Percentiles rank a stretch among this genome's conserved stretches.
Conservation (phyloP, 768 basidiomycete species). For the Suillus tomentosus region DNA sequence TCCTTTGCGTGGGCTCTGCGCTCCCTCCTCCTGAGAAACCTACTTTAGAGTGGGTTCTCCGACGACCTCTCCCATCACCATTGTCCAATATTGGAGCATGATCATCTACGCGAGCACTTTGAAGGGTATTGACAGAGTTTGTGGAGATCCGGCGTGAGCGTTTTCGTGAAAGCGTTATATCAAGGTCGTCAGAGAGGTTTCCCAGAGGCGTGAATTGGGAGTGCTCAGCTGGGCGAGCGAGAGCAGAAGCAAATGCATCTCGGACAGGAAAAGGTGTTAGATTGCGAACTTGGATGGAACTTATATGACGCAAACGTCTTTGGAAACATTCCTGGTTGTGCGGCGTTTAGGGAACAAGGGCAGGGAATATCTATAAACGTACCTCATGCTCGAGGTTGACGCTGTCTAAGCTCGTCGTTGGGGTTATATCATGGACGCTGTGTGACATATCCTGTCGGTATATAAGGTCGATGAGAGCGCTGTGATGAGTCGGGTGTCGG, state of each 20-base stretch:
- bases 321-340: constrained; percentile 35
- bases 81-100: constrained; percentile 30
- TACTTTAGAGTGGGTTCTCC: constrained; percentile 48
- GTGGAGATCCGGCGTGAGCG: constrained; percentile 63
- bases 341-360: neutral
- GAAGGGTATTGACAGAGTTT: constrained; percentile 53
- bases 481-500: constrained; percentile 7
- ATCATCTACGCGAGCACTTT: constrained; percentile 49
- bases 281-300: constrained; percentile 74
- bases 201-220: constrained; percentile 60
- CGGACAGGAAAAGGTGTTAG: constrained; percentile 83
- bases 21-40: constrained; percentile 36
- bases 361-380: neutral
- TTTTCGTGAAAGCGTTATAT: constrained; percentile 57
- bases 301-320: constrained; percentile 75
- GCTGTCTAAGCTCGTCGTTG: constrained; percentile 13
- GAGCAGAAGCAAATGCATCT: constrained; percentile 70
- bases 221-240: constrained; percentile 65
- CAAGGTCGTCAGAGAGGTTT: constrained; percentile 70
- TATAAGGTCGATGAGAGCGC: neutral
- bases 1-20: constrained; percentile 16
- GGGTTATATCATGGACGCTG: constrained; percentile 19
- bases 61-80: constrained; percentile 42
- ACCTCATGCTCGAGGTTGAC: constrained; percentile 1
- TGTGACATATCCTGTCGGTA: constrained; percentile 23